Conservation (phyloP, 2,329 filamentous ascomycete genomes). For the Juglanconis juglandina region DNA sequence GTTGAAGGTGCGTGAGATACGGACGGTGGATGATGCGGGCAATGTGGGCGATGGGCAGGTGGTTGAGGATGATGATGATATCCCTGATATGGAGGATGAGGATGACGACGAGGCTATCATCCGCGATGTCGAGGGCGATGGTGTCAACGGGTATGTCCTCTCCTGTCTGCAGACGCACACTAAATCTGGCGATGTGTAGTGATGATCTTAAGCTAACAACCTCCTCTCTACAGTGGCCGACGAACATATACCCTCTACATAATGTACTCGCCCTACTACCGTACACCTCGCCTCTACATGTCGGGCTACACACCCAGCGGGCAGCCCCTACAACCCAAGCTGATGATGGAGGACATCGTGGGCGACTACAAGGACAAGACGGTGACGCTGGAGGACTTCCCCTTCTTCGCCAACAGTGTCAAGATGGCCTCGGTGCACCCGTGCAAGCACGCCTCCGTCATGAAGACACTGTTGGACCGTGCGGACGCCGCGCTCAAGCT, state of each 20-base stretch:
- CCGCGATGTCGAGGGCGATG: slow-evolving; percentile 58
- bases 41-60: slow-evolving; percentile 74
- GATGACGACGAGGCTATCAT: slow-evolving; percentile 98
- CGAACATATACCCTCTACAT: slow-evolving; percentile 99
- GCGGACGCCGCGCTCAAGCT: slow-evolving; percentile 91
- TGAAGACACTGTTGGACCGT: slow-evolving; percentile 95
- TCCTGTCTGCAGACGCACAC: background rate
- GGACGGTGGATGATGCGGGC: slow-evolving; percentile 84
- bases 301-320: slow-evolving; percentile 81
- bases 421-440: slow-evolving; percentile 98
- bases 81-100: slow-evolving; percentile 97
- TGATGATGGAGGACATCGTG: slow-evolving; percentile 39
- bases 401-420: slow-evolving; percentile 84
- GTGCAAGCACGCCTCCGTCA: slow-evolving; percentile 94
- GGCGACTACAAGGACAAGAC: slow-evolving; percentile 64
- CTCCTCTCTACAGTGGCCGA: slow-evolving; percentile 55
- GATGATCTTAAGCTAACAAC: slow-evolving; percentile 13
- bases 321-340: slow-evolving; percentile 42
- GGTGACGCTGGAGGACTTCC: slow-evolving; percentile 95
- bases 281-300: slow-evolving; percentile 90
- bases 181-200: slow-evolving; percentile 1
- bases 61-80: slow-evolving; percentile 73
- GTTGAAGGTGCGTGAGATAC: slow-evolving; percentile 73
- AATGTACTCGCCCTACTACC: slow-evolving; percentile 94
- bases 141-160: slow-evolving; percentile 40